Evolutionary conservation across 768 basidiomycete genomes (phyloP).

Genomic region (Strobilomyces dryophilus): DNA sequence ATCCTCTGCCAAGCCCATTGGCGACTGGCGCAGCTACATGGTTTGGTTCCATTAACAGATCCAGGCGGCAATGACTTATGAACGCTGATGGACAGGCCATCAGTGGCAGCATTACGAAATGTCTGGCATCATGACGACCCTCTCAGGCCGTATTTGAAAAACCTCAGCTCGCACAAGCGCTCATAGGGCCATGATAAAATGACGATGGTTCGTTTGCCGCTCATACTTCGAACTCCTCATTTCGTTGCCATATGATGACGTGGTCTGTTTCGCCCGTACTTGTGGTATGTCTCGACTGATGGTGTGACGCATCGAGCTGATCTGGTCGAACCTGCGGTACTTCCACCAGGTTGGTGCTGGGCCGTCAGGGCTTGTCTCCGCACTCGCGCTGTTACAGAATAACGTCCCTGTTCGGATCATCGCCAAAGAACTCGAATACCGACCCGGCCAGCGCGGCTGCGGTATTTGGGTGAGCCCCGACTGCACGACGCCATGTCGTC

Average conservation of each 20-base stretch:
- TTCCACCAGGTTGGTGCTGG: conserved; percentile 25
- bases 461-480: conserved; percentile 34
- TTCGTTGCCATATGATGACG: conserved; percentile 3
- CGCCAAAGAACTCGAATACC: conserved; percentile 38
- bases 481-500: not conserved
- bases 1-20: no score
- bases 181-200: no score
- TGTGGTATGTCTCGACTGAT: conserved; percentile 7
- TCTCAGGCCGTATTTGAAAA: no score
- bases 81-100: no score
- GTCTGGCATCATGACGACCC: no score
- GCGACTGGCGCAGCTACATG: no score
- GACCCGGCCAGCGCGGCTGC: conserved; percentile 35
- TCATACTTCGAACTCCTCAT: not conserved
- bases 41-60: no score
- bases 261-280: conserved; percentile 16
- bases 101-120: no score
- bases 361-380: conserved; percentile 29
- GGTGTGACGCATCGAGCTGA: not conserved
- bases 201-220: no score
- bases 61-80: no score
- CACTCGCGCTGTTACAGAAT: conserved; percentile 36
- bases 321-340: not conserved
- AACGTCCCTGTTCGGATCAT: conserved; percentile 49
- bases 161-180: no score